phyloP scores from a whole-genome alignment of 768 basidiomycete genomes.

The Amanita molliuscula region DNA sequence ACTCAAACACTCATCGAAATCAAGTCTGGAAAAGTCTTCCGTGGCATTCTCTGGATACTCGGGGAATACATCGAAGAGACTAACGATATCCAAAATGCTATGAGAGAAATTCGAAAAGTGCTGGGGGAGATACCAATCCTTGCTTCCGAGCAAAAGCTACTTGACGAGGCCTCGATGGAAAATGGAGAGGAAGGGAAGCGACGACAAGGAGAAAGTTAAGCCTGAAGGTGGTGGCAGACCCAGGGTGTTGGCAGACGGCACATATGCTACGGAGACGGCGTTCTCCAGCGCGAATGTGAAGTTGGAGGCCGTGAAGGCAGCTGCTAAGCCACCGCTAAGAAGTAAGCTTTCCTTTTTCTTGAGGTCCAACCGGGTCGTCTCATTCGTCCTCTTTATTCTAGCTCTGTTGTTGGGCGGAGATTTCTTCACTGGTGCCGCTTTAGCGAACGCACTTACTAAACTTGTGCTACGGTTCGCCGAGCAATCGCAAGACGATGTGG shows the following conservation, averaged over 20 bases:
- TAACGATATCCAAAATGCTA: slow-evolving; percentile 57
- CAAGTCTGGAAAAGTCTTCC: slow-evolving; percentile 94
- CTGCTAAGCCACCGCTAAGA: slow-evolving; percentile 84
- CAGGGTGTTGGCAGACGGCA: slow-evolving; percentile 88
- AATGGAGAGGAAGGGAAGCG: slow-evolving; percentile 24
- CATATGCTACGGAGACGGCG: slow-evolving; percentile 95
- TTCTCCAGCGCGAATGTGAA: slow-evolving; percentile 55
- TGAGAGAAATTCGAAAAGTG: slow-evolving; percentile 74
- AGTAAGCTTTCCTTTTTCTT: slow-evolving; percentile 29
- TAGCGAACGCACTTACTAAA: slow-evolving; percentile 87
- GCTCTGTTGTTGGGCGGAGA: slow-evolving; percentile 90
- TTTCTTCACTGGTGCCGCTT: slow-evolving; percentile 90
- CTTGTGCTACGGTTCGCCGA: slow-evolving; percentile 75
- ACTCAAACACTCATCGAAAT: slow-evolving; percentile 74
- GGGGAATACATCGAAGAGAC: slow-evolving; percentile 81
- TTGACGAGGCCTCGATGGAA: slow-evolving; percentile 59
- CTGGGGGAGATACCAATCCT: slow-evolving; percentile 97
- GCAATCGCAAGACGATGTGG: slow-evolving; percentile 29
- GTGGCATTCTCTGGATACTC: slow-evolving; percentile 96
- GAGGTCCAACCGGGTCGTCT: neutral
- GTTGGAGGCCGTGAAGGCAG: slow-evolving; percentile 76
- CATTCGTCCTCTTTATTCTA: slow-evolving; percentile 13
- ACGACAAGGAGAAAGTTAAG: slow-evolving; percentile 41
- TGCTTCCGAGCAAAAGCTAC: slow-evolving; percentile 75
- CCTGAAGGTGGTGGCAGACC: slow-evolving; percentile 43